These are phyloP conservation scores for Aspergillus cejpii DNA, from an alignment of 2,329 filamentous ascomycete genomes.

Conservation along the genomic window DNA sequence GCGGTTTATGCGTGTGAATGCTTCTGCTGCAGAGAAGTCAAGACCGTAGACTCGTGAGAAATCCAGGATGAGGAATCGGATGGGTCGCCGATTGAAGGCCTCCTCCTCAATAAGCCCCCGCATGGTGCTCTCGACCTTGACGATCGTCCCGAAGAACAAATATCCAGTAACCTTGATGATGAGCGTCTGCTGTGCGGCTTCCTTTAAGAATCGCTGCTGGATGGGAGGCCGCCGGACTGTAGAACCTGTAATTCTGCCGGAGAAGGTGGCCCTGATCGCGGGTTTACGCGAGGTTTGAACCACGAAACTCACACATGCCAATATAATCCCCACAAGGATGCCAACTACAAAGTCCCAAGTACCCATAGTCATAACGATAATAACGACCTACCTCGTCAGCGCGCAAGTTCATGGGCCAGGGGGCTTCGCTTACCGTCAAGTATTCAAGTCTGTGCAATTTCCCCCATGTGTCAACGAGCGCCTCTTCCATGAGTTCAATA, in stretches of 20 bases:
- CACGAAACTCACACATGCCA: conserved; percentile 86
- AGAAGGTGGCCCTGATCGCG: conserved; percentile 83
- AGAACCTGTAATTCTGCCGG: conserved; percentile 79
- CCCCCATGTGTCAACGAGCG: conserved; percentile 78
- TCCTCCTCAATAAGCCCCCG: conserved; percentile 75
- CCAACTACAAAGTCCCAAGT: conserved; percentile 94
- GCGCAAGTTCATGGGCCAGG: background rate
- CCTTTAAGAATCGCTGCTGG: conserved; percentile 76
- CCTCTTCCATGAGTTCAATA: conserved; percentile 84
- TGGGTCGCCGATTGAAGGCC: conserved; percentile 67
- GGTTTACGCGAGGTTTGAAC: conserved; percentile 86
- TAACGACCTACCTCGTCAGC: conserved; percentile 53
- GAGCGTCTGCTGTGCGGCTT: conserved; percentile 81
- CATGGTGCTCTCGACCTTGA: conserved; percentile 86
- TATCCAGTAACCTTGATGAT: conserved; percentile 90
- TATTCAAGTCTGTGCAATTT: conserved; percentile 85
- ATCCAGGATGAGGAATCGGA: conserved; percentile 85
- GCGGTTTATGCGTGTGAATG: conserved; percentile 85
- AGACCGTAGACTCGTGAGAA: conserved; percentile 83
- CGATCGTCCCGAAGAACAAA: conserved; percentile 97
- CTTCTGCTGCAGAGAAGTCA: conserved; percentile 93
- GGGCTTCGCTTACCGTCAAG: conserved; percentile 56
- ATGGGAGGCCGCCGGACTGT: conserved; percentile 87
- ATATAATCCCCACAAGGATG: conserved; percentile 81
- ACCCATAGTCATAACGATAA: conserved; percentile 92